Conservation (phyloP, 805 yeast species). For the Saturnispora ahearnii region DNA sequence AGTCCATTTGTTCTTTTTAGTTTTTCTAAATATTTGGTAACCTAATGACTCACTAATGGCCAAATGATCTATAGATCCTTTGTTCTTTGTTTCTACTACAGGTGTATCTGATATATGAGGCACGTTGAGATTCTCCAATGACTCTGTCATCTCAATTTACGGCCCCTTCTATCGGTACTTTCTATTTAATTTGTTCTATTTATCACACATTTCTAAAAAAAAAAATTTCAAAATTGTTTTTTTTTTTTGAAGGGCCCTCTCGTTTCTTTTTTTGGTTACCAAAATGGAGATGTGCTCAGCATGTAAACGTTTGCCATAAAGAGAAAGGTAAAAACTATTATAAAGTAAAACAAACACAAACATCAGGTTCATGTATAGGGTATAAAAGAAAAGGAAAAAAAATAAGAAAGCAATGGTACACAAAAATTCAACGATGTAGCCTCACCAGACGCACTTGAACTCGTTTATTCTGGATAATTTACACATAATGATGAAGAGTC, state of each 20-base stretch:
- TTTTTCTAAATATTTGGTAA: conserved; percentile 60
- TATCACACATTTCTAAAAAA: not conserved
- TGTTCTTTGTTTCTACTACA: conserved; percentile 10
- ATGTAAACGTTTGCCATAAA: no score
- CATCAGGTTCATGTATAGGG: no score
- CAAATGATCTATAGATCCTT: conserved; percentile 37
- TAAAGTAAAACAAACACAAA: no score
- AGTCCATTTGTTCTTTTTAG: conserved; percentile 62
- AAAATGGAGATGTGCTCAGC: no score
- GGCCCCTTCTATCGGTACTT: not conserved
- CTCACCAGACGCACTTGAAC: no score
- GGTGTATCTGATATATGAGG: not conserved
- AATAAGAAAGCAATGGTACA: no score
- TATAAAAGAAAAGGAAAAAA: no score
- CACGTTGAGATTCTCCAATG: not conserved
- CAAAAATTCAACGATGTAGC: no score
- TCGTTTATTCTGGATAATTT: no score
- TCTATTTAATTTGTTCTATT: not conserved
- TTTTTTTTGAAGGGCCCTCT: not conserved
- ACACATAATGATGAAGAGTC: no score
- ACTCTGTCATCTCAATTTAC: not conserved
- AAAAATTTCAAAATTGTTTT: not conserved
- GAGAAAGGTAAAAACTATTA: no score
- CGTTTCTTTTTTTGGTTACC: not conserved
- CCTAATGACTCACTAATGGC: conserved; percentile 65